Evolutionary conservation across 805 yeast species (phyloP), one percentile per base, ranked within the genome.

Genomic region (Metschnikowia amazonensis): DNA sequence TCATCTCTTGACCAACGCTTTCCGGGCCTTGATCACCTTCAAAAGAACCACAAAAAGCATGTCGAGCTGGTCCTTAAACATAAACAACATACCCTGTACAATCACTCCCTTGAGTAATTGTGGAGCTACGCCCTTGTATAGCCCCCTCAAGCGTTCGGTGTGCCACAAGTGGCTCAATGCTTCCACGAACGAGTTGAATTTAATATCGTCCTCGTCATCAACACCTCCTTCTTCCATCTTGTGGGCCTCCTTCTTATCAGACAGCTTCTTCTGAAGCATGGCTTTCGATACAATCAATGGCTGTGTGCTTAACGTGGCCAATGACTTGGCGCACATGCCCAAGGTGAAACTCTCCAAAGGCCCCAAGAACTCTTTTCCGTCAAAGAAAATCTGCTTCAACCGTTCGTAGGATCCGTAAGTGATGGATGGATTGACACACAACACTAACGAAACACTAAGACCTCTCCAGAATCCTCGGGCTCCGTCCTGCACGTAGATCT

Each of bases 201-300:
- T 63, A 38, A 75, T 60, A 17, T 74, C 75, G 3, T 67, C 64
- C 18, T 63, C 66, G n/a, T 56, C 62, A 1, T 59, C 65, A 6
- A 52, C 65, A 48, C 65, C 63, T 20, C 54, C 55, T 10, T 56
- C 51, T 21, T 53, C 50, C 17, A 10, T 21, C 45, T 50, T 38
- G 50, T 59, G n/a, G 20, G 18, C 9, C 5, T 29, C 32, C 32
- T 30, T 30, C 20, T 24, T 24, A 32, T 21, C 18, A 42, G 57
- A 50, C 23, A 49, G 46, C 51, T 71, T 70, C 64, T 70, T 71
- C 65, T 88, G 96, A 49, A 87, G 76, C 78, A 86, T 79, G 13
- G 86, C 92, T 65, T 88, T 88, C 11, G 95, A 81, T 1, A 87
- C 86, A 58, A 88, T 88, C 63, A 88, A 69, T 2, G 96, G 96